These are phyloP conservation scores for Rubia tinctorum DNA, from an alignment of 305 asterid species.

Conservation along the genomic window DNA sequence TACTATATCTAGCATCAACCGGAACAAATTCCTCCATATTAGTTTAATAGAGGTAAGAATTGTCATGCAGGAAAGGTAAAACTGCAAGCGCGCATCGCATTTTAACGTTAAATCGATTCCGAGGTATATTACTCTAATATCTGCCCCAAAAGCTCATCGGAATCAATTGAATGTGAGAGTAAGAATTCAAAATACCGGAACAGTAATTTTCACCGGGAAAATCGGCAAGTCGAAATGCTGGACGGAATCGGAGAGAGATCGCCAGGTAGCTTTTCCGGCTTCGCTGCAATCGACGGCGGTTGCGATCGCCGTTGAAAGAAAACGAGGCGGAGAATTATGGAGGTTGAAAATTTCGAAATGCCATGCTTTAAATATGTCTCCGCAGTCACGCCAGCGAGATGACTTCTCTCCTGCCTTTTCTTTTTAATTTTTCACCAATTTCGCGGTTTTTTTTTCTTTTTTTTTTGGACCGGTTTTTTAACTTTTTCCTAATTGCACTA, in stretches of 20 bases:
- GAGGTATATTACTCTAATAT: neutral
- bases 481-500: neutral
- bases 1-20: neutral
- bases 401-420: neutral
- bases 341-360: neutral
- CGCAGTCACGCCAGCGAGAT: neutral
- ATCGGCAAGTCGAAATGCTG: neutral
- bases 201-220: neutral
- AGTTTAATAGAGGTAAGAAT: neutral
- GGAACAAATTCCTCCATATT: neutral
- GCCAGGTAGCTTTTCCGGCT: neutral
- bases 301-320: neutral
- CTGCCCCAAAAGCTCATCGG: neutral
- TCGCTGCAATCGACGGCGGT: slow-evolving; percentile 7
- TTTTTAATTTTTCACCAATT: neutral
- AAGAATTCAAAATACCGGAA: neutral
- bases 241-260: neutral
- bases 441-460: slow-evolving; percentile 2
- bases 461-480: too few species aligned
- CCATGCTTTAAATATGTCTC: neutral
- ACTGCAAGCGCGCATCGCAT: neutral
- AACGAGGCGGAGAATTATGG: neutral
- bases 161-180: neutral
- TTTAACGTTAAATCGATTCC: neutral
- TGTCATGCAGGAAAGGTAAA: neutral